Percentiles rank a stretch among this genome's conserved stretches.
Evolutionary conservation across 495 filamentous ascomycete genomes (phyloP).

Genomic region (Talaromyces liani): DNA sequence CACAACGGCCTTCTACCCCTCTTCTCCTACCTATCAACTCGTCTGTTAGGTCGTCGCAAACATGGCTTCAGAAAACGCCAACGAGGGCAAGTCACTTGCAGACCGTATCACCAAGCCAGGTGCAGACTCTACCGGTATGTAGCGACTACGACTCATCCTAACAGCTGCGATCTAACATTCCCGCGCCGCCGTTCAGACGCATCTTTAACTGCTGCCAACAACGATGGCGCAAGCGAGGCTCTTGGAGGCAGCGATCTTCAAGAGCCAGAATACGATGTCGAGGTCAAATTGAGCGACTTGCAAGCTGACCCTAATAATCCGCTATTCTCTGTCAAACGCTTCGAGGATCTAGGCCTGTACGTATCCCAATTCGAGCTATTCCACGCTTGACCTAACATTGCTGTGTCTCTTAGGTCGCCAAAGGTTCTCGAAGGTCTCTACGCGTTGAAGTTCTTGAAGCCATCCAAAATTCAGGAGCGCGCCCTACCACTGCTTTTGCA

Average conservation of each 20-base stretch:
- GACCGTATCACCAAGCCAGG: conserved; percentile 53
- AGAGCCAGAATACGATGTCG: conserved; percentile 71
- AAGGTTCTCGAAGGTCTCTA: conserved; percentile 57
- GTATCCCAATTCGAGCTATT: conserved; percentile 21
- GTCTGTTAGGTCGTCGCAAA: background rate
- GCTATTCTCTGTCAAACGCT: conserved; percentile 73
- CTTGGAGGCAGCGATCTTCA: conserved; percentile 49
- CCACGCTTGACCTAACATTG: background rate
- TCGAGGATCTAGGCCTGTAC: conserved; percentile 81
- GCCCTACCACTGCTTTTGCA: conserved; percentile 80
- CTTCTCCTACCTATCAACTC: background rate
- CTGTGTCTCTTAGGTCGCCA: conserved; percentile 24
- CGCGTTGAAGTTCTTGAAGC: conserved; percentile 84
- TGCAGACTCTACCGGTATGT: conserved; percentile 12
- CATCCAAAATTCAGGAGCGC: conserved; percentile 93
- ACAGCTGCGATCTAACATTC: conserved; percentile 9
- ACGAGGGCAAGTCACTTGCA: conserved; percentile 43
- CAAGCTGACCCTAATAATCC: conserved; percentile 83
- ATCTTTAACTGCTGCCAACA: conserved; percentile 26
- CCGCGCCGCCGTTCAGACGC: conserved; percentile 9
- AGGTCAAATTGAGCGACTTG: conserved; percentile 84
- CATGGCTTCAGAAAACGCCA: conserved; percentile 28
- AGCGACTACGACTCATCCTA: conserved; percentile 2
- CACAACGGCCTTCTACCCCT: background rate
- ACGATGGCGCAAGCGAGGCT: conserved; percentile 44